phyloP scores from a whole-genome alignment of 768 basidiomycete species.

The Tylopilus balloui region DNA sequence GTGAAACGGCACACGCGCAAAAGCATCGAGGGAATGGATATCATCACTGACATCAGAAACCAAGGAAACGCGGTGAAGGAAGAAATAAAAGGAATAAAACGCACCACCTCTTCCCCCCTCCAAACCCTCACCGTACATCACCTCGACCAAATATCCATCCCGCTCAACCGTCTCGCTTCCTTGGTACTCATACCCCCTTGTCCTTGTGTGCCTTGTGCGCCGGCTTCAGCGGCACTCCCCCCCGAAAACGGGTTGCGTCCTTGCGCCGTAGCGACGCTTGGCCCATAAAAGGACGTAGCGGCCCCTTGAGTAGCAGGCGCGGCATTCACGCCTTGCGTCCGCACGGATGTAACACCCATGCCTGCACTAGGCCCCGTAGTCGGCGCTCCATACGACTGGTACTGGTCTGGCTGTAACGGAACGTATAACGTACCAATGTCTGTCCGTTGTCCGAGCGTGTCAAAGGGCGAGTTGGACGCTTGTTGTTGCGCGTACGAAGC shows the following conservation, averaged over 20 bases:
- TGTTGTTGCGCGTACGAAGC: conserved; percentile 46
- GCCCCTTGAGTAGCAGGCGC: conserved; percentile 5
- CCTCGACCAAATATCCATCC: conserved; percentile 75
- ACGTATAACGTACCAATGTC: conserved; percentile 70
- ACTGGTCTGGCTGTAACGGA: conserved; percentile 82
- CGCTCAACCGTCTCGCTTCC: conserved; percentile 56
- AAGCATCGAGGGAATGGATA: no score
- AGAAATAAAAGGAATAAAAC: not conserved
- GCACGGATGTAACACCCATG: no score
- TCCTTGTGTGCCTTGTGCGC: conserved; percentile 23
- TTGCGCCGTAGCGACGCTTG: conserved; percentile 48
- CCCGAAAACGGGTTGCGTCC: conserved; percentile 39
- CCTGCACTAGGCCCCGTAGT: no score
- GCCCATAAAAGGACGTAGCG: conserved; percentile 62
- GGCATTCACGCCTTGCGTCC: conserved; percentile 43
- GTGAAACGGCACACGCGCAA: no score
- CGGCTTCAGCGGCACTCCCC: conserved; percentile 24
- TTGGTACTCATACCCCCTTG: conserved; percentile 41
- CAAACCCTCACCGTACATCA: no score
- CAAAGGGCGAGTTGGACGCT: conserved; percentile 44
- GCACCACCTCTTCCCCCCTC: conserved; percentile 2
- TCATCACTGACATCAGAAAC: no score
- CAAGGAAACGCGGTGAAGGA: no score
- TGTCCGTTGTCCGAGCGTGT: conserved; percentile 55
- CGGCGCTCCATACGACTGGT: conserved; percentile 45